phyloP scores from a whole-genome alignment of 2,329 filamentous ascomycete species.

The Rutstroemia sp. region DNA sequence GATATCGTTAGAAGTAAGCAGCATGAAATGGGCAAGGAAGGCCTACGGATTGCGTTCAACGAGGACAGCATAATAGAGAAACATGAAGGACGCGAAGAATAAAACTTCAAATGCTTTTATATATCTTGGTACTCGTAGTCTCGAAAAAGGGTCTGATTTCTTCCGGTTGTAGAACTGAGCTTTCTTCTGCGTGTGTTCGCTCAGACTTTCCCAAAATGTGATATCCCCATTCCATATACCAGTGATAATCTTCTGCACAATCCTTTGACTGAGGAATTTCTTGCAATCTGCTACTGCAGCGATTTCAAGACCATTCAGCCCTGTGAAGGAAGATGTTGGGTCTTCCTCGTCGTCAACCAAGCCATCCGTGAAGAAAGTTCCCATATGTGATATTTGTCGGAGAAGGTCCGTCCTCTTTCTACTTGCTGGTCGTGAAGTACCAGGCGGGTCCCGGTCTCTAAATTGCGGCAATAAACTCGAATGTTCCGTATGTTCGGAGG shows the following conservation, averaged over 20 bases:
- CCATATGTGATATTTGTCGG: slow-evolving; percentile 47
- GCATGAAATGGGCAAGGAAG: background rate
- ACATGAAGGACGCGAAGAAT: slow-evolving; percentile 71
- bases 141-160: slow-evolving; percentile 64
- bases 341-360: slow-evolving; percentile 46
- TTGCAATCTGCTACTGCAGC: slow-evolving; percentile 76
- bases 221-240: slow-evolving; percentile 84
- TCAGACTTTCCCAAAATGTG: slow-evolving; percentile 78
- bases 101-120: slow-evolving; percentile 77
- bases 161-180: slow-evolving; percentile 66
- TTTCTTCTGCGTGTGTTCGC: slow-evolving; percentile 64
- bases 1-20: background rate
- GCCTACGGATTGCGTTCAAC: slow-evolving; percentile 56
- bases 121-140: slow-evolving; percentile 73
- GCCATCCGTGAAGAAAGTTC: slow-evolving; percentile 30
- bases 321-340: slow-evolving; percentile 64
- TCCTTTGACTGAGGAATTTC: slow-evolving; percentile 71
- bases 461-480: slow-evolving; percentile 27
- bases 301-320: slow-evolving; percentile 81
- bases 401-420: slow-evolving; percentile 28
- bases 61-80: slow-evolving; percentile 80
- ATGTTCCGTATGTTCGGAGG: slow-evolving; percentile 14
- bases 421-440: slow-evolving; percentile 13
- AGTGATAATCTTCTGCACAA: slow-evolving; percentile 76
- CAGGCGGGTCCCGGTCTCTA: slow-evolving; percentile 13